Base-by-base conservation (phyloP, 2,329 filamentous ascomycete species). In the Polytolypa hystricis region DNA sequence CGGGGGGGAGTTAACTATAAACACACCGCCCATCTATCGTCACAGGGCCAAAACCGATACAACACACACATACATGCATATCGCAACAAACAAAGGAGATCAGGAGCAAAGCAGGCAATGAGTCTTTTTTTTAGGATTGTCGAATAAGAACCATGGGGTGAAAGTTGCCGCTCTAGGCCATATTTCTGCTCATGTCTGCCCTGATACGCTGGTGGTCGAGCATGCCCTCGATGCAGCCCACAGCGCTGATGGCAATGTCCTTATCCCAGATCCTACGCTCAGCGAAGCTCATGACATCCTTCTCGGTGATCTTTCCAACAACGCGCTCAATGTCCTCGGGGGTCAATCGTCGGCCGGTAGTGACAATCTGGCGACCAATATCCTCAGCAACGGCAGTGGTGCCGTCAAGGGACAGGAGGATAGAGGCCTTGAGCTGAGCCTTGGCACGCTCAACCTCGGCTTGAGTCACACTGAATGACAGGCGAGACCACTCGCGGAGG, bases 371-470 rank as follows among this genome's bases (percentile, higher is more conserved):
- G 65, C 91, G 84, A 57, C 91, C 91, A 63, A 98, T 94, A 62
- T 98, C 91, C 73, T 98, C 91, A 43, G 91, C 91, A 38, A 95
- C 81, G 53, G 91, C 86, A 33, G 91, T 96, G 58, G 91, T 96
- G 63, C 87, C 93, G 62, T 98, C 91, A 20, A 98, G 84, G 36
- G 86, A 93, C 48, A 98, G 79, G 44, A 98, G 84, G 57, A 98
- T 87, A 38, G 87, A 94, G 45, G 91, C 91, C 78, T 98, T 98
- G 55, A 98, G 81, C 72, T 98, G 91, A 47, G 91, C 84, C 78
- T 98, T 98, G 66, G 91, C 91, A 52, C 91, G 89, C 77, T 98
- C 91, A 43, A 87, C 83, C 71, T 98, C 91, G 48, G 87, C 79
- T 58, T 85, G 75, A 56, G 74, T 79, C 54, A 98, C 91, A 66